Evolutionary conservation across 192 early-diverging fungal genomes (phyloP), one percentile per base, ranked within the genome.

Genomic region (Coemansia sp.): DNA sequence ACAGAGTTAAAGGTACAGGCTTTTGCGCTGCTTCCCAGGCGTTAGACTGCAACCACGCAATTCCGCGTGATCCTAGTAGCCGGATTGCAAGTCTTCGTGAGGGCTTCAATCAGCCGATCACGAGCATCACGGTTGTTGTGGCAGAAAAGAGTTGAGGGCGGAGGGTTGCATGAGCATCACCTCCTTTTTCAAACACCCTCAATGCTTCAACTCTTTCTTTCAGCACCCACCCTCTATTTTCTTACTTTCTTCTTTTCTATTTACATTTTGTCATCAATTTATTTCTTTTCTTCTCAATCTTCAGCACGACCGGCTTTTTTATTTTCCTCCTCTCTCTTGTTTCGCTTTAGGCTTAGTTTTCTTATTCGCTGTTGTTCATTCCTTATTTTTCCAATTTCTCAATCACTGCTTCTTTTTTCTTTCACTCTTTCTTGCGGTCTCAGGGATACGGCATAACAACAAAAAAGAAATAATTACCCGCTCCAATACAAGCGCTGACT

Each of bases 1-100:
- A 31, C 21, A 6, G 61, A 65, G 38, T 59, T 79, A 47, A 73
- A 79, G 71, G 70, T 70, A n/a, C 76, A 78, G 55, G 66, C 59
- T 7, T 62, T 78, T 64, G 76, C 76, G 56, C 69, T 69, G 58
- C 67, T 78, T 19, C 66, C 48, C 51, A 52, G 47, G 56, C 24
- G 18, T 58, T 21, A 31, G 31, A 28, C 52, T 14, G 9, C 50
- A 52, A 19, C 19, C 51, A 53, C 49, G 49, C 22, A 23, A 22
- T 4, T 3, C 4, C 3, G 23, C 21, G 52, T 5, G 21, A 23
- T 1, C 25, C 16, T 12, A 25, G 52, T 25, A 25, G 23, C 52
- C 18, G 49, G 5, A 18, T 24, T 51, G 28, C 6, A 6, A 30
- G n/a, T n/a, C n/a, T n/a, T n/a, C n/a, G n/a, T n/a, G 2, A 34